These are phyloP conservation scores for Geotrichum australiense DNA, from an alignment of 1,139 yeast species.

Conservation along the genomic window DNA sequence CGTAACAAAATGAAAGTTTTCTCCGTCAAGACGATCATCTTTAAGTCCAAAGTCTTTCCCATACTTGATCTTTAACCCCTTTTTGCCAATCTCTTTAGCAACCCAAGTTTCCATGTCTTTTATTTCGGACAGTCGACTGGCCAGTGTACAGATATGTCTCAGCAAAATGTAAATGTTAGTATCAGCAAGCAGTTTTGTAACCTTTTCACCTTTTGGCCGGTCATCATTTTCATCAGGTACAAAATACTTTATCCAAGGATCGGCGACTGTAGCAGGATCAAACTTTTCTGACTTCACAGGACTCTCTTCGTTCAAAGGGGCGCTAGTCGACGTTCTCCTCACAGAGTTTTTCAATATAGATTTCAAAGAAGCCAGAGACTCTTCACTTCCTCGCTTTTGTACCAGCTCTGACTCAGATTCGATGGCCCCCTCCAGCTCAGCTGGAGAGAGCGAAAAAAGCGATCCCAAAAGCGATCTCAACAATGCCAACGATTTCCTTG, in stretches of 20 bases:
- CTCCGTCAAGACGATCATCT: constrained; percentile 71
- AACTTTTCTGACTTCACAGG: too few relatives aligned
- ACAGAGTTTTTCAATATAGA: neutral
- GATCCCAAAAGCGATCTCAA: neutral
- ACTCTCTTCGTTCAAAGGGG: too few relatives aligned
- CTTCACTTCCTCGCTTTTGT: neutral
- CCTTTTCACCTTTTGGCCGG: too few relatives aligned
- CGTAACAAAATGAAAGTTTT: constrained; percentile 67
- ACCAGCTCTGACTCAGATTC: neutral
- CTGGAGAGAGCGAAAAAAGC: neutral
- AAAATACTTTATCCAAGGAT: too few relatives aligned
- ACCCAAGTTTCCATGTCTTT: constrained; percentile 62
- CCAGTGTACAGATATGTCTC: constrained; percentile 76
- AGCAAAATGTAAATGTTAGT: constrained; percentile 87
- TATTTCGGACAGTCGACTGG: constrained; percentile 70
- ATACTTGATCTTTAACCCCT: constrained; percentile 63
- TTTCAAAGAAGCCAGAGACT: neutral
- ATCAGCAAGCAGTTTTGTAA: constrained; percentile 59
- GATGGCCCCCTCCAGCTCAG: neutral
- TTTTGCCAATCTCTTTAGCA: constrained; percentile 51
- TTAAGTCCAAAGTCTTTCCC: constrained; percentile 82
- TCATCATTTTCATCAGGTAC: too few relatives aligned
- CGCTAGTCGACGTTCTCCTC: neutral
- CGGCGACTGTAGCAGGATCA: too few relatives aligned
- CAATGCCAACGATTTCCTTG: too few relatives aligned